Conservation (phyloP, 192 early-diverging fungal genomes). For the Coemansia sp. region DNA sequence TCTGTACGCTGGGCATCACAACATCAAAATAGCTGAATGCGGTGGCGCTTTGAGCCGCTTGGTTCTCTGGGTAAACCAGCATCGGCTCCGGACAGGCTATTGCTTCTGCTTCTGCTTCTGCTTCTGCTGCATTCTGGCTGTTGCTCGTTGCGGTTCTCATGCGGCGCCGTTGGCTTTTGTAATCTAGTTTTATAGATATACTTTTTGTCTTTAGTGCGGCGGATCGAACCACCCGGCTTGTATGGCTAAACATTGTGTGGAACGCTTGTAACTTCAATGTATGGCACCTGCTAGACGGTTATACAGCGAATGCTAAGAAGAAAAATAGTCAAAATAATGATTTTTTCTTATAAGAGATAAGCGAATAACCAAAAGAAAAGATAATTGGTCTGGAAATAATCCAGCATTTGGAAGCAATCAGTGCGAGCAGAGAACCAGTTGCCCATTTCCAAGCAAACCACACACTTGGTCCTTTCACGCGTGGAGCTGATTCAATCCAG, state of each 20-base stretch:
- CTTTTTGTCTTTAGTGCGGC: not conserved
- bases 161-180: not conserved
- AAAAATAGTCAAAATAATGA: too few species aligned
- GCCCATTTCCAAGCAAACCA: too few species aligned
- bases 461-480: too few species aligned
- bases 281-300: not conserved
- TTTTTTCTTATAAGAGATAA: too few species aligned
- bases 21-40: constrained; percentile 1
- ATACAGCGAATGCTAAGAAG: not conserved
- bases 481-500: too few species aligned
- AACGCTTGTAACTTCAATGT: not conserved
- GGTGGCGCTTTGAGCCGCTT: not conserved
- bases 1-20: not conserved
- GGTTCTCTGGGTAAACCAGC: not conserved
- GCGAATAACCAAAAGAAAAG: too few species aligned
- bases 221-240: not conserved
- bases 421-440: constrained; percentile 1
- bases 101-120: not conserved
- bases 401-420: too few species aligned
- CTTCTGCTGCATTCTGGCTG: constrained; percentile 1
- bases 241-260: constrained; percentile 3
- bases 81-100: not conserved
- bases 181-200: not conserved
- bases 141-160: not conserved
- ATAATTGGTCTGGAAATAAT: too few species aligned